Conservation (phyloP, 177 flowering plant genomes). For the Tripterygium wilfordii region DNA sequence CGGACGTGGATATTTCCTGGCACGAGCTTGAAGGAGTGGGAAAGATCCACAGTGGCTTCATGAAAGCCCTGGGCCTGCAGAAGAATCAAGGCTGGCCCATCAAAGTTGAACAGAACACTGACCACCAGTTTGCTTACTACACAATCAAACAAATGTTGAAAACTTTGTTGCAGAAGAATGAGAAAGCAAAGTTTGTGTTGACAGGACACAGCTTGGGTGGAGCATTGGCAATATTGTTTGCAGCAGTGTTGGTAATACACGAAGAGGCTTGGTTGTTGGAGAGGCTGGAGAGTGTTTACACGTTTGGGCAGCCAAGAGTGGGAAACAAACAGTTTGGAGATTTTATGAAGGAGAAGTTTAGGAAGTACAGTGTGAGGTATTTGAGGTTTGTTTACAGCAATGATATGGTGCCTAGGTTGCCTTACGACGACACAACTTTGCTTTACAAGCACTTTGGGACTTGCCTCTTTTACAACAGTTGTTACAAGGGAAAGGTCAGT, state of each 20-base stretch:
- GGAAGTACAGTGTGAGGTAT: constrained; percentile 20
- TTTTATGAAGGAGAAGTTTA: constrained; percentile 29
- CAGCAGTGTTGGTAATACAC: constrained; percentile 28
- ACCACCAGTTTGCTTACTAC: constrained; percentile 30
- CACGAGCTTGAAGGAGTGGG: constrained; percentile 23
- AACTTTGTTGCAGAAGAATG: constrained; percentile 11
- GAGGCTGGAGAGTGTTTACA: constrained; percentile 46
- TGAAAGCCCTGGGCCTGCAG: constrained; percentile 49
- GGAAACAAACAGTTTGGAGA: constrained; percentile 39
- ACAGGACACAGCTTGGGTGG: constrained; percentile 64
- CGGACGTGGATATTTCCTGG: constrained; percentile 49
- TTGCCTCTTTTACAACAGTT: constrained; percentile 38
- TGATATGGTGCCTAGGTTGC: constrained; percentile 52
- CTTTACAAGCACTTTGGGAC: constrained; percentile 42
- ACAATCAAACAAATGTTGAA: constrained; percentile 24
- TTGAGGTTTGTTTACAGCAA: constrained; percentile 40
- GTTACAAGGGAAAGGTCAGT: constrained; percentile 36
- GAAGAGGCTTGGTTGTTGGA: constrained; percentile 38
- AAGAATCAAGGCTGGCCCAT: constrained; percentile 35
- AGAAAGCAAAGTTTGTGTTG: constrained; percentile 27
- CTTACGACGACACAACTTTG: constrained; percentile 34
- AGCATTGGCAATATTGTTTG: constrained; percentile 44
- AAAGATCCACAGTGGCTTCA: constrained; percentile 39
- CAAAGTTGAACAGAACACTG: constrained; percentile 9
- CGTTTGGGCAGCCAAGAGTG: constrained; percentile 60